Evolutionary conservation across 306 rosid species (phyloP).

Genomic region (Dryas octopetala): DNA sequence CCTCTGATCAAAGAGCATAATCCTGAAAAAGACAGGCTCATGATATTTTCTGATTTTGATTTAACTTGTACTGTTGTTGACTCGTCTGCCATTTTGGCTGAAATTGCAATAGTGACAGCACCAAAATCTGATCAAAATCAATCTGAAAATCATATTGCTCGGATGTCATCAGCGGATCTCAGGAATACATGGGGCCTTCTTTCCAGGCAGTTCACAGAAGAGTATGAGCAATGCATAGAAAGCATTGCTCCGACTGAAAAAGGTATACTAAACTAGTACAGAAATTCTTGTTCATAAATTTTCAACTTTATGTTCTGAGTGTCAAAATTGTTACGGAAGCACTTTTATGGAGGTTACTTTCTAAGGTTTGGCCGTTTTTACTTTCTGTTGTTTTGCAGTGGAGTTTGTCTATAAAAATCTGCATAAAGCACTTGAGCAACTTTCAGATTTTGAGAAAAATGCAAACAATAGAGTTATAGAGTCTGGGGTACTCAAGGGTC

Average conservation of each 20-base stretch:
- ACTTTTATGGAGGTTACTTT: not conserved
- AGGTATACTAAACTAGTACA: constrained; percentile 46
- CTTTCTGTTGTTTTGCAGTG: constrained; percentile 48
- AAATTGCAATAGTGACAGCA: constrained; percentile 88
- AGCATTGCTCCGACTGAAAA: constrained; percentile 58
- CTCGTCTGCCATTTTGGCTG: constrained; percentile 96
- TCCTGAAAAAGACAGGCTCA: constrained; percentile 56
- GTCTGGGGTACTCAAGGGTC: constrained; percentile 90
- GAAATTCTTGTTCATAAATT: not conserved
- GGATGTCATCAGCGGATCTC: constrained; percentile 81
- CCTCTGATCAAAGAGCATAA: constrained; percentile 78
- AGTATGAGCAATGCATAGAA: constrained; percentile 87
- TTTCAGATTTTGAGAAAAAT: constrained; percentile 74
- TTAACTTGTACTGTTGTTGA: constrained; percentile 93
- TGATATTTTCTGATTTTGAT: constrained; percentile 92
- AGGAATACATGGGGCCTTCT: constrained; percentile 75
- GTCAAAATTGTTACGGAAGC: constrained; percentile 1
- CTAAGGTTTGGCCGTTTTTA: not conserved
- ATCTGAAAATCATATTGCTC: constrained; percentile 53
- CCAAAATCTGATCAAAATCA: constrained; percentile 78
- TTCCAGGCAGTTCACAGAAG: constrained; percentile 85
- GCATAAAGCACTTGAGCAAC: constrained; percentile 69
- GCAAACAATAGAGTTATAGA: constrained; percentile 85
- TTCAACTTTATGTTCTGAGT: constrained; percentile 4
- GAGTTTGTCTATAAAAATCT: constrained; percentile 57